Conservation (phyloP, 78 protist genomes). For the Chrysochromulina parva region DNA sequence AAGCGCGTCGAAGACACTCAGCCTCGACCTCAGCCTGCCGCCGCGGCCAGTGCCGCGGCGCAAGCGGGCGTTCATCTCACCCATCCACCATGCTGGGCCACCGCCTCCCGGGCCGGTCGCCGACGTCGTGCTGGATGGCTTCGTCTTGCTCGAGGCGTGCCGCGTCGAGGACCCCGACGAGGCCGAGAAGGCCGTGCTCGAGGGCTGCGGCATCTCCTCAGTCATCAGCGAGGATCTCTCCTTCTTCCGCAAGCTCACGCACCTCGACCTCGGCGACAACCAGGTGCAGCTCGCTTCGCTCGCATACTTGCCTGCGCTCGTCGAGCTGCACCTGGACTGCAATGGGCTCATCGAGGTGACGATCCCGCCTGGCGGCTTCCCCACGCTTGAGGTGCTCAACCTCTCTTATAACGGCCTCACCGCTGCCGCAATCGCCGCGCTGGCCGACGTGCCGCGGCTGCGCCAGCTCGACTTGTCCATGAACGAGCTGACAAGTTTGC, state of each 20-base stretch:
- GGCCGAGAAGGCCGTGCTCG: neutral
- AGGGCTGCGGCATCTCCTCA: slow-evolving; percentile 4
- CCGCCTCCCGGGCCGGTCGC: neutral
- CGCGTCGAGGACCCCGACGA: slow-evolving; percentile 7
- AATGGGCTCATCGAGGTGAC: neutral
- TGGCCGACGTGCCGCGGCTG: neutral
- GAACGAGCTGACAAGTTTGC: neutral
- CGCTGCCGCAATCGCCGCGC: neutral
- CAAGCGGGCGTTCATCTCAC: neutral
- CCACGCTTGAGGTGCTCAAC: neutral
- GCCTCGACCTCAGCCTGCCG: neutral
- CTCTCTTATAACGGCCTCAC: neutral
- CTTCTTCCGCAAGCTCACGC: neutral
- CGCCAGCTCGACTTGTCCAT: neutral
- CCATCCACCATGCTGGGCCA: too few species aligned
- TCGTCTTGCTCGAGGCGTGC: slow-evolving; percentile 10
- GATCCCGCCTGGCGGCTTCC: neutral
- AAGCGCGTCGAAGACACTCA: too few species aligned
- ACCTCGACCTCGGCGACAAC: slow-evolving; percentile 23
- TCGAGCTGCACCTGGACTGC: slow-evolving; percentile 18
- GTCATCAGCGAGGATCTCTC: neutral
- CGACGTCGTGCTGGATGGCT: neutral
- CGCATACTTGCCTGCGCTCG: neutral
- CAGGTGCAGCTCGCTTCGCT: neutral
- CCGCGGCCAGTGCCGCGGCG: slow-evolving; percentile 15